Percentiles rank a stretch among this genome's conserved stretches.
These are phyloP conservation scores for Turritis glabra DNA, from an alignment of 345 rosid genomes.

Conservation along the genomic window DNA sequence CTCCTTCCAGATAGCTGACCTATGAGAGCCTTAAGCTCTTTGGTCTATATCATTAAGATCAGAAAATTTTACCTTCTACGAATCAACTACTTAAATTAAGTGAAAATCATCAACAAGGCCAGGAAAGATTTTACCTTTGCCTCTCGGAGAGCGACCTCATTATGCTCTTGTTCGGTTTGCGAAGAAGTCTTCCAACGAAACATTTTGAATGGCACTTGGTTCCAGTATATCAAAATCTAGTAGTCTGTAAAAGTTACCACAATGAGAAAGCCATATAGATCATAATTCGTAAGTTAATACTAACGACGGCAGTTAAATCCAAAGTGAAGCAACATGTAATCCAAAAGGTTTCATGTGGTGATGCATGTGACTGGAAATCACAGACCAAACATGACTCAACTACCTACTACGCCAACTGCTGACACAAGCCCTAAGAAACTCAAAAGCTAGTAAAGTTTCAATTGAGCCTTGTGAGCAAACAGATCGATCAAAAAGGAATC, in stretches of 20 bases:
- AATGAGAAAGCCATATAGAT: background rate
- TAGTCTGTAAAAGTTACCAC: background rate
- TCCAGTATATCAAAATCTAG: slow-evolving; percentile 3
- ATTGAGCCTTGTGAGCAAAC: background rate
- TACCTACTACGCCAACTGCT: background rate
- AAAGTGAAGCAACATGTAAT: slow-evolving; percentile 1
- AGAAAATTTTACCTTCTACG: background rate
- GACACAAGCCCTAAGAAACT: background rate
- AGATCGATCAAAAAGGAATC: background rate
- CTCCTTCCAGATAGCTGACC: slow-evolving; percentile 61
- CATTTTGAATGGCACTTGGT: slow-evolving; percentile 45
- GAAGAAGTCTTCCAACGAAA: slow-evolving; percentile 61
- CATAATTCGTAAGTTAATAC: background rate
- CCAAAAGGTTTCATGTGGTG: background rate
- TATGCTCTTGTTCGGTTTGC: slow-evolving; percentile 50
- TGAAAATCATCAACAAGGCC: background rate
- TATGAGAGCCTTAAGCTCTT: slow-evolving; percentile 60
- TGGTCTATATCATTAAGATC: slow-evolving; percentile 42
- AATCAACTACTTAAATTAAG: background rate
- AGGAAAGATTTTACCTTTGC: slow-evolving; percentile 53
- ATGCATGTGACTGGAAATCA: slow-evolving; percentile 14
- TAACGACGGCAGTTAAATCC: background rate
- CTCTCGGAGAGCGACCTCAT: slow-evolving; percentile 45
- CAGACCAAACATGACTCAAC: slow-evolving; percentile 32
- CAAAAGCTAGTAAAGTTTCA: background rate